Conservation (phyloP, 176 grass and related monocot genomes). For the Rhynchospora tenuis region DNA sequence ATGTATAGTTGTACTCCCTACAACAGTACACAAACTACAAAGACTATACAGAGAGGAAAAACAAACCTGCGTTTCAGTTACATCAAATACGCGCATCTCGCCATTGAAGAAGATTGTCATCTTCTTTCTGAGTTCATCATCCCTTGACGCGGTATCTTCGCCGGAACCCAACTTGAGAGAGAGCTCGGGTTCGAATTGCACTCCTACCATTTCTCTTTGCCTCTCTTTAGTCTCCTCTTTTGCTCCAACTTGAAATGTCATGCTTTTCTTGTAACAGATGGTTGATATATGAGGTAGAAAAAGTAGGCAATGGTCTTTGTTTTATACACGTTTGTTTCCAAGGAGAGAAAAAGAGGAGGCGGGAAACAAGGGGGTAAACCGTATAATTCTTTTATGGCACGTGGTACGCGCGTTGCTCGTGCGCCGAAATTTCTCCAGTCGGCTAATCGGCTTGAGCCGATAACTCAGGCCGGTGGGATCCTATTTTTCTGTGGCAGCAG, state of each 20-base stretch:
- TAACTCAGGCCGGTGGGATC: neutral
- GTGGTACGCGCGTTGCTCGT: slow-evolving; percentile 9
- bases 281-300: neutral
- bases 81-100: slow-evolving; percentile 18
- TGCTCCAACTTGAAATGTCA: neutral
- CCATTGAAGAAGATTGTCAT: slow-evolving; percentile 29
- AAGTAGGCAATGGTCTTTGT: slow-evolving; percentile 18
- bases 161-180: slow-evolving; percentile 19
- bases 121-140: slow-evolving; percentile 9
- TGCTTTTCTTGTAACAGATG: neutral
- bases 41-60: neutral
- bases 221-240: neutral
- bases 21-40: neutral
- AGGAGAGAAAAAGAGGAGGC: neutral
- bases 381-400: neutral
- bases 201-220: slow-evolving; percentile 1
- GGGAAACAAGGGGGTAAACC: neutral
- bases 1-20: no score
- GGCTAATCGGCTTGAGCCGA: neutral
- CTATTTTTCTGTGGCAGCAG: neutral
- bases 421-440: neutral
- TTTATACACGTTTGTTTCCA: slow-evolving; percentile 22
- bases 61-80: slow-evolving; percentile 28
- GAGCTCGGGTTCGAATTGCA: slow-evolving; percentile 7
- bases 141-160: neutral